Conservation (phyloP, 306 rosid genomes). For the Dicorynia guianensis region DNA sequence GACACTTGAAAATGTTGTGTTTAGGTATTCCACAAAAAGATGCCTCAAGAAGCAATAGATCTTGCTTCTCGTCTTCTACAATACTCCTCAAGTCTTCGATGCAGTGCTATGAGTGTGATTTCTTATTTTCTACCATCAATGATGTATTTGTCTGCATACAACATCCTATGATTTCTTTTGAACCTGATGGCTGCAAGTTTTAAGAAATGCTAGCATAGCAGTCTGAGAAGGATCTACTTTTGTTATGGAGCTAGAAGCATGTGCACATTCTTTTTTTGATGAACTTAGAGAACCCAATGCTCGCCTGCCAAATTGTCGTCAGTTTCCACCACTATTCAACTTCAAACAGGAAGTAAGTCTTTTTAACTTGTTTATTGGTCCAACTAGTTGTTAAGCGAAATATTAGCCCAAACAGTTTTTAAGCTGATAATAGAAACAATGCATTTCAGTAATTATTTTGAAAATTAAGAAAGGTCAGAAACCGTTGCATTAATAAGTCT, state of each 20-base stretch:
- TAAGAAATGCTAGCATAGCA: slow-evolving; percentile 9
- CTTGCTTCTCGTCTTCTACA: slow-evolving; percentile 91
- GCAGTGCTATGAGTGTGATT: slow-evolving; percentile 80
- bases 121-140: neutral
- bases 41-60: slow-evolving; percentile 99
- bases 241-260: slow-evolving; percentile 87
- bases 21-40: slow-evolving; percentile 91
- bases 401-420: neutral
- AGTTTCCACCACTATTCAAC: slow-evolving; percentile 85
- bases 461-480: neutral
- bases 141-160: neutral
- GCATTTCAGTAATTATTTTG: neutral
- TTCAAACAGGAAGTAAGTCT: slow-evolving; percentile 88
- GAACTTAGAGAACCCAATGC: slow-evolving; percentile 89
- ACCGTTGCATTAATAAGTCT: neutral
- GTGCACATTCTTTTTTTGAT: slow-evolving; percentile 94
- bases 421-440: slow-evolving; percentile 8
- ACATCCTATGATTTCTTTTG: slow-evolving; percentile 13
- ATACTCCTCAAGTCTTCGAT: slow-evolving; percentile 94
- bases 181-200: neutral
- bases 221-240: slow-evolving; percentile 36
- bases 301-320: slow-evolving; percentile 86
- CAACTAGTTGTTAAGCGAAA: neutral
- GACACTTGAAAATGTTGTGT: slow-evolving; percentile 29
- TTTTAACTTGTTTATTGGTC: slow-evolving; percentile 4